phyloP scores from a whole-genome alignment of 331 rosid genomes.

The Quercus tomentella region DNA sequence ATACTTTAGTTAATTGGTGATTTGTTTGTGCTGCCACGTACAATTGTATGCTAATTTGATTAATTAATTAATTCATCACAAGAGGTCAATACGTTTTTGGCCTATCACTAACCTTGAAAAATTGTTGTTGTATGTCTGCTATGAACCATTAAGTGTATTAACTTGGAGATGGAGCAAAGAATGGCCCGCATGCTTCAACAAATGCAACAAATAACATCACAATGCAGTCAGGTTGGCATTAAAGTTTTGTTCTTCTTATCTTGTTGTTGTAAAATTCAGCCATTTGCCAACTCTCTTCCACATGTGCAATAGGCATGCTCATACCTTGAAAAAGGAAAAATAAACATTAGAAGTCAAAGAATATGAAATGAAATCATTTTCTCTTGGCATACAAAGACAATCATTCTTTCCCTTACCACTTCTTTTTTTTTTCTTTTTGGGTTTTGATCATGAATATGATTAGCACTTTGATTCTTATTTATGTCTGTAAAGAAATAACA shows the following conservation, averaged over 20 bases:
- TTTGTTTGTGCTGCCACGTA: too few relatives aligned
- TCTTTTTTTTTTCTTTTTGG: too few relatives aligned
- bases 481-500: too few relatives aligned
- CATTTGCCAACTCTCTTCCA: conserved; percentile 98
- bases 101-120: conserved; percentile 4
- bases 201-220: too few relatives aligned
- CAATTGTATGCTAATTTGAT: too few relatives aligned
- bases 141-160: background rate
- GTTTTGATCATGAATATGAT: too few relatives aligned
- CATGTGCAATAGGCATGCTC: conserved; percentile 96
- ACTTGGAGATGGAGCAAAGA: background rate
- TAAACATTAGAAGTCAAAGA: conserved; percentile 9
- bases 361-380: background rate
- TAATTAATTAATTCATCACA: too few relatives aligned
- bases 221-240: too few relatives aligned
- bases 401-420: conserved; percentile 53
- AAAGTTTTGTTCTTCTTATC: background rate
- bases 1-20: too few relatives aligned
- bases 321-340: conserved; percentile 52
- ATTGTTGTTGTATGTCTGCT: conserved; percentile 19
- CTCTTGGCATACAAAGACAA: conserved; percentile 12
- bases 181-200: too few relatives aligned
- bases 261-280: conserved; percentile 96
- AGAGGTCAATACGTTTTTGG: too few relatives aligned
- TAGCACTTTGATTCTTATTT: too few relatives aligned